These are phyloP conservation scores for Leccinum ochraceum DNA, from an alignment of 768 basidiomycete genomes.

Conservation along the genomic window DNA sequence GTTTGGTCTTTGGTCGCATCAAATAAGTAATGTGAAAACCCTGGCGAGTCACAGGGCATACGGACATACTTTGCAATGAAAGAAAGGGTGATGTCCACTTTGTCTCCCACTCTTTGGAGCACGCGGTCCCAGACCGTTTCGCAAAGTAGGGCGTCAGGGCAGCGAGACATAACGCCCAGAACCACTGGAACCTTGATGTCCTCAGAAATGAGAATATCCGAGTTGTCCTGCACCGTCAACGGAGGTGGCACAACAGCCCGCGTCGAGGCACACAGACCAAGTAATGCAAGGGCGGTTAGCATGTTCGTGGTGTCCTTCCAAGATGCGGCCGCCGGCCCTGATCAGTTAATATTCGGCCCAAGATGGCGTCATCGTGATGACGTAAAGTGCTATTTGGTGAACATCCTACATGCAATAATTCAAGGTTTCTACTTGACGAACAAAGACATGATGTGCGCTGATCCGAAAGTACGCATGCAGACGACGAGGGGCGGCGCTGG, in stretches of 20 bases:
- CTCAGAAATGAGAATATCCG: conserved; percentile 13
- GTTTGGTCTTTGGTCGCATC: conserved; percentile 49
- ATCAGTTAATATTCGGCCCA: neutral
- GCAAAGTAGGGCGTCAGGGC: conserved; percentile 83
- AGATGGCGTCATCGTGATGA: conserved; percentile 32
- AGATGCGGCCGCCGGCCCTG: neutral
- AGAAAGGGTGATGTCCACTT: conserved; percentile 66
- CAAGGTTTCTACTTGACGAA: conserved; percentile 5
- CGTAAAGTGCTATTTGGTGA: conserved; percentile 18
- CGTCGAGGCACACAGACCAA: conserved; percentile 17
- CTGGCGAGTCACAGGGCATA: conserved; percentile 3
- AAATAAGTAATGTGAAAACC: conserved; percentile 6
- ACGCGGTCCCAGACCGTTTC: conserved; percentile 78
- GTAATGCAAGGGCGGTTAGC: conserved; percentile 19
- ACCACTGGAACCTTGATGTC: conserved; percentile 49
- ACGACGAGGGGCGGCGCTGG: conserved; percentile 15
- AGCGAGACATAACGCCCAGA: conserved; percentile 66
- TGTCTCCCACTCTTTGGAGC: conserved; percentile 56
- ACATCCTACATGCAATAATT: neutral
- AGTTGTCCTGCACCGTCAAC: conserved; percentile 24
- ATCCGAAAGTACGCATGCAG: conserved; percentile 13
- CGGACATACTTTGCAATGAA: conserved; percentile 72
- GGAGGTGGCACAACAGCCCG: conserved; percentile 15
- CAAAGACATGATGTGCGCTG: conserved; percentile 13
- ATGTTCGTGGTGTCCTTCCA: conserved; percentile 23